These are phyloP conservation scores for Avena sativa DNA, from an alignment of 176 grass and related monocot species.

Conservation along the genomic window DNA sequence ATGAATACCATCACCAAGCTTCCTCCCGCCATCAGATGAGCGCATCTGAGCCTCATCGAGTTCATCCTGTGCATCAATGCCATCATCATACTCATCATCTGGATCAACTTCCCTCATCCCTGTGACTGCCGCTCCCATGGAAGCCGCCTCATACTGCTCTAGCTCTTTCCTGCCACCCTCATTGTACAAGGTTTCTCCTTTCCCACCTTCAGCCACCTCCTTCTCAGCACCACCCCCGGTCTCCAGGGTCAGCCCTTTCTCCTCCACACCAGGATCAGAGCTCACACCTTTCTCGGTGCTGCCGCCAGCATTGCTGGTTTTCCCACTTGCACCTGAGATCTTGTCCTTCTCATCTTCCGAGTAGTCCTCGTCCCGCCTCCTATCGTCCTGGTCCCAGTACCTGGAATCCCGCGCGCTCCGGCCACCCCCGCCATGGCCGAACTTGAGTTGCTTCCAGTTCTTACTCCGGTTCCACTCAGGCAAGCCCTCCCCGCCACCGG, in stretches of 20 bases:
- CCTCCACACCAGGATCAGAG: slow-evolving; percentile 26
- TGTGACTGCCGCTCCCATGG: slow-evolving; percentile 28
- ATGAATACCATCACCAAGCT: slow-evolving; percentile 46
- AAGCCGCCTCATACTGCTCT: slow-evolving; percentile 66
- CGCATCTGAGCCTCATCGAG: slow-evolving; percentile 45
- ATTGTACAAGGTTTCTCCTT: slow-evolving; percentile 76
- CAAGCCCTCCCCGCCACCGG: slow-evolving; percentile 41
- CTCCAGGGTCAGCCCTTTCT: slow-evolving; percentile 45
- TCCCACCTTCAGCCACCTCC: slow-evolving; percentile 46
- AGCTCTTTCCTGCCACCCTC: slow-evolving; percentile 83
- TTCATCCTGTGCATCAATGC: slow-evolving; percentile 65
- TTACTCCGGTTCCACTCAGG: slow-evolving; percentile 60
- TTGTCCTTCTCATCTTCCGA: slow-evolving; percentile 66
- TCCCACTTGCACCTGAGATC: slow-evolving; percentile 43
- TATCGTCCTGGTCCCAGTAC: slow-evolving; percentile 82
- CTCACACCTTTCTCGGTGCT: slow-evolving; percentile 25
- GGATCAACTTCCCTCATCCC: slow-evolving; percentile 66
- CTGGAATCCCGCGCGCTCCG: slow-evolving; percentile 74
- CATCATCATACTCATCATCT: slow-evolving; percentile 96
- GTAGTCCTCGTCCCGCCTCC: slow-evolving; percentile 74
- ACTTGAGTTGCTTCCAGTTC: slow-evolving; percentile 75
- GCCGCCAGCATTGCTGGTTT: neutral
- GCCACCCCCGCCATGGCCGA: slow-evolving; percentile 66
- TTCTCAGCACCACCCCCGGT: neutral
- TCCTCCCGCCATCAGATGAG: slow-evolving; percentile 45